A percentile compares a stretch with the other conserved stretches of the same genome.
Evolutionary conservation across 2,329 filamentous ascomycete species (phyloP).

Genomic region (Magnaporthiopsis rhizophila): DNA sequence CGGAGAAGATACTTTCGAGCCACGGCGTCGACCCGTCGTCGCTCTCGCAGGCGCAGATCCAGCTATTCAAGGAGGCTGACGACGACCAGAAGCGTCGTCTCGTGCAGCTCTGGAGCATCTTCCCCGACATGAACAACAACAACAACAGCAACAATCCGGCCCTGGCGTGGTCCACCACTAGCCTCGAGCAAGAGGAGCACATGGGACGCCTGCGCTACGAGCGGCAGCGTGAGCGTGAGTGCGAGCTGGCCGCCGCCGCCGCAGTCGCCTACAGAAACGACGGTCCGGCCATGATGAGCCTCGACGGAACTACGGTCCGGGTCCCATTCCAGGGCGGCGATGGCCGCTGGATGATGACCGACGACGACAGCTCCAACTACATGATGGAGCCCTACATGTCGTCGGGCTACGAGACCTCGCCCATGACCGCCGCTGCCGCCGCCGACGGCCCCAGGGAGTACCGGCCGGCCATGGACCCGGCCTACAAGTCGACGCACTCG

Average conservation of each 20-base stretch:
- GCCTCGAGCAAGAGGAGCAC: constrained; percentile 48
- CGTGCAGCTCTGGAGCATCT: constrained; percentile 79
- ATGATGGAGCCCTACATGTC: constrained; percentile 77
- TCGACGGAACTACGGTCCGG: constrained; percentile 41
- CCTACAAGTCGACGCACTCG: constrained; percentile 42
- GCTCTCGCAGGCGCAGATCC: constrained; percentile 66
- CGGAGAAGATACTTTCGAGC: constrained; percentile 49
- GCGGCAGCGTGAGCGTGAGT: constrained; percentile 25
- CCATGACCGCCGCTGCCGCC: constrained; percentile 36
- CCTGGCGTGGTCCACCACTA: constrained; percentile 44
- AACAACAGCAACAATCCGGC: constrained; percentile 38
- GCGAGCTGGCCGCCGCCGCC: constrained; percentile 17
- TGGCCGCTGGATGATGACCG: constrained; percentile 37
- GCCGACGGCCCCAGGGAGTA: constrained; percentile 30
- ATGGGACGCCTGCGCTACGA: constrained; percentile 56
- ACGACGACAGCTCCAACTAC: constrained; percentile 25
- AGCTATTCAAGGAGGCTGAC: constrained; percentile 71
- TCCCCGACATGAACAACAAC: too few species aligned
- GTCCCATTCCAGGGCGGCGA: constrained; percentile 43
- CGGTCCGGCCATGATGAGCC: constrained; percentile 13
- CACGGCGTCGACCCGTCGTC: constrained; percentile 66
- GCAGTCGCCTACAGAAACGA: not conserved
- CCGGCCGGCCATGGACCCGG: constrained; percentile 56
- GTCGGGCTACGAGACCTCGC: constrained; percentile 63
- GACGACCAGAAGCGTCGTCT: constrained; percentile 64